A percentile compares a stretch with the other conserved stretches of the same genome.
These are phyloP conservation scores for Fusarium euwallaceae DNA, from an alignment of 2,329 filamentous ascomycete genomes.

Conservation along the genomic window DNA sequence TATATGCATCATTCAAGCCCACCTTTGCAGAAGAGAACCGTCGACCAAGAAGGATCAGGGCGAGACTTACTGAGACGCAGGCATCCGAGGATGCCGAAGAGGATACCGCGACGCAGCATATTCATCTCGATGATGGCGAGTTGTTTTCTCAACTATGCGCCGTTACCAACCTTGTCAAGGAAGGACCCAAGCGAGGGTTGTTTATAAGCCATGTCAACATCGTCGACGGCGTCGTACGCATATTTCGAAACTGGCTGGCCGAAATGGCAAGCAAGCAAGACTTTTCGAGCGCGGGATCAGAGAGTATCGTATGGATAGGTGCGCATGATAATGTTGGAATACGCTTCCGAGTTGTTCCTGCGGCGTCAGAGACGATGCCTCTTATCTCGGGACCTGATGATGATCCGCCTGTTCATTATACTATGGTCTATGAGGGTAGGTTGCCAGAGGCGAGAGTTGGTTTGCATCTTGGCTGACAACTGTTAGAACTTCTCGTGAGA, in stretches of 20 bases:
- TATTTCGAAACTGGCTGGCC: conserved; percentile 80
- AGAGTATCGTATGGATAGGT: conserved; percentile 76
- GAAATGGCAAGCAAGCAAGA: conserved; percentile 48
- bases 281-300: conserved; percentile 2
- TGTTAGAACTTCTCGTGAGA: conserved; percentile 74
- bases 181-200: conserved; percentile 70
- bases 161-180: conserved; percentile 75
- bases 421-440: conserved; percentile 79
- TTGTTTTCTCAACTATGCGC: conserved; percentile 81
- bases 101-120: conserved; percentile 67
- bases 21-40: conserved; percentile 67
- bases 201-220: conserved; percentile 76
- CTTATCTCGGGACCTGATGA: conserved; percentile 71
- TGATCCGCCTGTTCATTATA: conserved; percentile 77
- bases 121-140: conserved; percentile 77
- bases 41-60: conserved; percentile 48
- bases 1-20: conserved; percentile 81
- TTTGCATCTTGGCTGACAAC: conserved; percentile 20
- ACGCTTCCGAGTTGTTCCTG: conserved; percentile 69
- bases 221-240: conserved; percentile 75
- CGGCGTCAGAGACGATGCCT: conserved; percentile 58
- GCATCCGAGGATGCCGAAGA: conserved; percentile 42
- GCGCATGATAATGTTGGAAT: conserved; percentile 74
- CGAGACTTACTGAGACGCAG: conserved; percentile 14
- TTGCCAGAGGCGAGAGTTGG: neutral